phyloP scores from a whole-genome alignment of 140 eudicot genomes.

The Flaveria floridana region DNA sequence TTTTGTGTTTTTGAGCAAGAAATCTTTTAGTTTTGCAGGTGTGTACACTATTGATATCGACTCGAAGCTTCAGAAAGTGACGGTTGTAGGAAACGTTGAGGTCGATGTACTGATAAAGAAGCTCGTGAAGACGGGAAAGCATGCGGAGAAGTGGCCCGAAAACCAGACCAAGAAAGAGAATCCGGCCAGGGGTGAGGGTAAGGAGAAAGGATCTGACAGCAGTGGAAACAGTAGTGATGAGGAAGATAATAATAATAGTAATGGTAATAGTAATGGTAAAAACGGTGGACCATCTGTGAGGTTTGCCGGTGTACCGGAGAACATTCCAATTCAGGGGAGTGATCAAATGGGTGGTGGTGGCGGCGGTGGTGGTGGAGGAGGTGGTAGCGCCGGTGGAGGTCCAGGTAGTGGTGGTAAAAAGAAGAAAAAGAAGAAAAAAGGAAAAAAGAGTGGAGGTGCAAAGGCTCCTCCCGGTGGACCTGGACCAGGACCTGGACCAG shows the following conservation, averaged over 20 bases:
- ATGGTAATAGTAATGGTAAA: constrained; percentile 14
- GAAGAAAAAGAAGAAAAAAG: constrained; percentile 49
- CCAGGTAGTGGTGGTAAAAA: constrained; percentile 28
- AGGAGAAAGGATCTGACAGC: constrained; percentile 35
- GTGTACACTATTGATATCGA: constrained; percentile 70
- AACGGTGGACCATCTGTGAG: constrained; percentile 28
- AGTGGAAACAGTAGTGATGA: constrained; percentile 54
- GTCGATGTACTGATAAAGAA: constrained; percentile 68
- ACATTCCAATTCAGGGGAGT: constrained; percentile 17
- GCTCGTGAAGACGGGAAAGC: constrained; percentile 64
- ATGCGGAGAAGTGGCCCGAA: constrained; percentile 80
- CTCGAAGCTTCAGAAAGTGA: constrained; percentile 67
- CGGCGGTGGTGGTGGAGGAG: background rate
- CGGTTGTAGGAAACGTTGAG: constrained; percentile 69
- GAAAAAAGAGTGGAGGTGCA: constrained; percentile 39
- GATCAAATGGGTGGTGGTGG: constrained; percentile 23
- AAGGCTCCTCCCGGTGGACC: constrained; percentile 32
- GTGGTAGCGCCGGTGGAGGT: no score
- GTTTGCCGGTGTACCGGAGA: constrained; percentile 35
- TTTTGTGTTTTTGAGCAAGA: constrained; percentile 22
- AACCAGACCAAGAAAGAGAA: constrained; percentile 42
- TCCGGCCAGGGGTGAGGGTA: constrained; percentile 23
- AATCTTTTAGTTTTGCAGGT: constrained; percentile 43
- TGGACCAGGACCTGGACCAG: no score
- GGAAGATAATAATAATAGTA: constrained; percentile 32